Evolutionary conservation across 805 yeast genomes (phyloP), one percentile per base, ranked within the genome.

Genomic region (Cyberlindnera petersonii): DNA sequence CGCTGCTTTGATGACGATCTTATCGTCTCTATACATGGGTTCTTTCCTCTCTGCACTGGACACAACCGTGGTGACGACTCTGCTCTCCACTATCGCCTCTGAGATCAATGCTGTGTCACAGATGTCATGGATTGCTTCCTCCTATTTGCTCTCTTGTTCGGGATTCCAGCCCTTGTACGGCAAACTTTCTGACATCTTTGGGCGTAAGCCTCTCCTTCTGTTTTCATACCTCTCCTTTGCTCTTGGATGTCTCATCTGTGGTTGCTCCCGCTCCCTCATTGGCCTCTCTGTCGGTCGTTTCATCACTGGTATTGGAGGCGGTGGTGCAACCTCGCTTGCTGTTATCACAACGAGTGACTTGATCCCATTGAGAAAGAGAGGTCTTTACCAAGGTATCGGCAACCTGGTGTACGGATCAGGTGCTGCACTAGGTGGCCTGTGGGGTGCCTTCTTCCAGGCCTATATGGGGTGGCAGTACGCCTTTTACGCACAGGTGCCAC

Each of bases 291-390:
- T 72, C n/a, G 82, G 82, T 4, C 64, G 85, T 49, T 74, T 83
- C 49, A 65, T 86, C 34, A 77, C 91, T 6, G 95, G 95, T 6
- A 71, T 82, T 38, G 95, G 95, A 11, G 95, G 94, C n/a, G 89
- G 94, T 8, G 95, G 95, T 0, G 69, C 86, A 54, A 75, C 82
- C 24, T 67, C 87, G 0, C 60, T 86, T 40, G 73, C 83, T 11
- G 79, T 91, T 2, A 82, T 86, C 47, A 72, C 88, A 2, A 69
- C 79, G 53, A 74, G 83, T 15, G 95, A 86, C 58, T 59, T 85
- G 36, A 77, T 86, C n/a, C 82, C 93, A 2, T 70, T 83, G 44
- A 67, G 91, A 41, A 74, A 81, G 38, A 68, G 96, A 42, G 94
- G 94, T 2, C 58, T 85, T 24, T 84, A 72, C 58, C 95, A 86